Conservation (phyloP, 2,329 filamentous ascomycete genomes). For the Trichoderma sp. region DNA sequence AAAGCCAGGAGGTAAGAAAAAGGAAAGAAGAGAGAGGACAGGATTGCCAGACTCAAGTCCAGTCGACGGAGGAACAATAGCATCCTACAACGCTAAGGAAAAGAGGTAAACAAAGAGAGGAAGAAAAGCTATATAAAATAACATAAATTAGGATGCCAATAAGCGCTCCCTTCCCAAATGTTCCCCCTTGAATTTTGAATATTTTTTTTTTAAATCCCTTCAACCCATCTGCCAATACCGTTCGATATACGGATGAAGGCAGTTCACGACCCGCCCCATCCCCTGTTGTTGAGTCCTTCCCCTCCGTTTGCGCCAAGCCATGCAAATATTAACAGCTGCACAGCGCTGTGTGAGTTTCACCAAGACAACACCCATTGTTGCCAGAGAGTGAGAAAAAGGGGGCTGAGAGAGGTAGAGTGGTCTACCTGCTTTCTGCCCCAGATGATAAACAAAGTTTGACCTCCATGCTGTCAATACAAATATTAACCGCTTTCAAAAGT, state of each 20-base stretch:
- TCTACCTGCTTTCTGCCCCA: background rate
- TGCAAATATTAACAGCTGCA: slow-evolving; percentile 28
- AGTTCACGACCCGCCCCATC: background rate
- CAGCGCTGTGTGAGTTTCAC: background rate
- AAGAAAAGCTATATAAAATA: background rate
- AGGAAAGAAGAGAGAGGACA: background rate
- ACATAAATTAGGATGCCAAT: background rate
- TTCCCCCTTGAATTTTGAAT: background rate
- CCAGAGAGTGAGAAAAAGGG: background rate
- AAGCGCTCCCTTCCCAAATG: background rate
- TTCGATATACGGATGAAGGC: background rate
- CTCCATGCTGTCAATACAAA: background rate
- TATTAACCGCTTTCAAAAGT: background rate
- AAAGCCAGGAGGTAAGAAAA: background rate
- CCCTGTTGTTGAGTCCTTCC: slow-evolving; percentile 23
- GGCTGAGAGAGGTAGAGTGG: background rate
- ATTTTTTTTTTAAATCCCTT: background rate
- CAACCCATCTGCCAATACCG: background rate
- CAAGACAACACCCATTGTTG: slow-evolving; percentile 7
- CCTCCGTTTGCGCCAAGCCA: slow-evolving; percentile 33
- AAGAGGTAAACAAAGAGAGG: background rate
- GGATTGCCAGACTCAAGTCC: background rate
- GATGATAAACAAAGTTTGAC: background rate
- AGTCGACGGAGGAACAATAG: background rate
- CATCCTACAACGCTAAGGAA: background rate